Evolutionary conservation across 306 rosid species (phyloP), one percentile per base, ranked within the genome.

Genomic region (Bauhinia variegata): DNA sequence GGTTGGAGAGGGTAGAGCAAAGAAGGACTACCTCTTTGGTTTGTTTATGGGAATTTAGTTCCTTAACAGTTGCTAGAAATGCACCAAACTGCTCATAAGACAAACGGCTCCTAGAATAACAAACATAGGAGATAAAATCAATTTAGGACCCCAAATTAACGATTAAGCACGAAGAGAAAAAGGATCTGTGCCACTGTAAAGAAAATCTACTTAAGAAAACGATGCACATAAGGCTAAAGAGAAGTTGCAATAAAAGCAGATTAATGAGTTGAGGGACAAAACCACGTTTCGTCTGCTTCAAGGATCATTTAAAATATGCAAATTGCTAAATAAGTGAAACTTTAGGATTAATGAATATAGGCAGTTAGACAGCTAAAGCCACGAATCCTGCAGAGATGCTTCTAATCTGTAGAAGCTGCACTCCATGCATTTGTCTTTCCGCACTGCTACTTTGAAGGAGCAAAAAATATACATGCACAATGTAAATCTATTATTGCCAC

Each of bases 21-120:
- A 7, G 59, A 66, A 57, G 52, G 15, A 3, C 37, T 56, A 93
- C 97, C 95, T 88, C 99, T 79, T 85, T 90, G 49, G 96, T 85
- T 80, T 83, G 90, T 77, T 90, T 95, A 66, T 88, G 96, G 75
- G 92, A 79, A 80, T 95, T 95, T 73, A 93, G 80, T 77, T 88
- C 97, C 85, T 93, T 93, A 5, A 95, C 99, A 82, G 83, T 95
- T 56, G 95, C 82, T 54, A 95, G 78, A 78, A 95, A 95, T 68
- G 97, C 91, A 72, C 99, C 88, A 79, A 95, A 95, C 75, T 90
- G 97, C 84, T 90, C 97, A 49, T 88, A 90, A 18, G 97, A 87
- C 83, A 93, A 71, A 34, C 99, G 99, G 72, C 88, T 86, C 97
- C 99, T 93, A 73, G 39, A 41, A 72, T 34, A 30, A 67, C 67